Conservation (phyloP, 148 eudicot species). For the Arctostaphylos glauca region DNA sequence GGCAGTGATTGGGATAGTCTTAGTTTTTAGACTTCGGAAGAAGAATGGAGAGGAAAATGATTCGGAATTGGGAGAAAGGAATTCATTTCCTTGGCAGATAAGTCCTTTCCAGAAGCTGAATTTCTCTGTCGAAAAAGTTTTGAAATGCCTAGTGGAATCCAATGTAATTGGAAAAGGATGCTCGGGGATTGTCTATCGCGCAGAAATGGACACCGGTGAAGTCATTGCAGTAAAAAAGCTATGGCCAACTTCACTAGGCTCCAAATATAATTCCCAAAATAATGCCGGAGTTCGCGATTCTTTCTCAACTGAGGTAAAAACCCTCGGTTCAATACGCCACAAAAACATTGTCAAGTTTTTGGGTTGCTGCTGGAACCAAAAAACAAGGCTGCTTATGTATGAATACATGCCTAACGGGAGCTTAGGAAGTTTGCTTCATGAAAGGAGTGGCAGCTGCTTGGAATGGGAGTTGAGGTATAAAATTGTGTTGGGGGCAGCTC, state of each 20-base stretch:
- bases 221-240: conserved; percentile 88
- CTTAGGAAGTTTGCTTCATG: conserved; percentile 82
- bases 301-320: conserved; percentile 80
- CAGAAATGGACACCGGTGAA: conserved; percentile 60
- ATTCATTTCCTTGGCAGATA: conserved; percentile 75
- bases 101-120: conserved; percentile 87
- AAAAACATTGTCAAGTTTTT: conserved; percentile 79
- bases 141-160: conserved; percentile 62
- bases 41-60: conserved; percentile 47
- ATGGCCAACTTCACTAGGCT: conserved; percentile 47
- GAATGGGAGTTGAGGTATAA: conserved; percentile 84
- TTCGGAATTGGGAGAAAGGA: conserved; percentile 51
- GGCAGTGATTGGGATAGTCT: conserved; percentile 61
- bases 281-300: conserved; percentile 66
- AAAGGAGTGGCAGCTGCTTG: conserved; percentile 58
- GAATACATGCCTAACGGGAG: conserved; percentile 96
- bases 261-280: not conserved
- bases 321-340: conserved; percentile 78
- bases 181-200: conserved; percentile 85
- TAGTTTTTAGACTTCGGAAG: conserved; percentile 51
- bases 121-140: conserved; percentile 68
- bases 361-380: conserved; percentile 84
- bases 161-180: conserved; percentile 86
- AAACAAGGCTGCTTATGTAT: conserved; percentile 76
- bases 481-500: conserved; percentile 72